Evolutionary conservation across 495 filamentous ascomycete species (phyloP).

Genomic region (Hypoxylon subgilvum): DNA sequence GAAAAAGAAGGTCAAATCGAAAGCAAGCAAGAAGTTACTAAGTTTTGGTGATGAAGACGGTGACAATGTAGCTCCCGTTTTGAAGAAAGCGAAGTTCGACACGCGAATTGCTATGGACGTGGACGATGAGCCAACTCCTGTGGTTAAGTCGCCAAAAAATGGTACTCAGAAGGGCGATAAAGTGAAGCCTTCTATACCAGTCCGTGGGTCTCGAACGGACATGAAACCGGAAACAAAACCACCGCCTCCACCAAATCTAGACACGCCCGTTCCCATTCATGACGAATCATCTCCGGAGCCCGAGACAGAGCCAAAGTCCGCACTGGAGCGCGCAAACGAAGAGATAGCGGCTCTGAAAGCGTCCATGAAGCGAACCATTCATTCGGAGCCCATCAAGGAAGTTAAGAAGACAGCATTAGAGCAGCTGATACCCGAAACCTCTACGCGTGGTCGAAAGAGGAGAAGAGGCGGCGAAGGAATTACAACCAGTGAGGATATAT

Average conservation of each 20-base stretch:
- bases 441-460: slow-evolving; percentile 80
- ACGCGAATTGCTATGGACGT: slow-evolving; percentile 75
- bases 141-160: slow-evolving; percentile 35
- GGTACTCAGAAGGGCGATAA: slow-evolving; percentile 42
- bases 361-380: slow-evolving; percentile 83
- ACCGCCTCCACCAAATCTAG: slow-evolving; percentile 33
- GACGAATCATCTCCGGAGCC: slow-evolving; percentile 54
- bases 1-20: slow-evolving; percentile 73
- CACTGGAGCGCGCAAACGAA: slow-evolving; percentile 82
- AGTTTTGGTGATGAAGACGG: slow-evolving; percentile 91
- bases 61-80: slow-evolving; percentile 66
- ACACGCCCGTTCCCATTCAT: slow-evolving; percentile 19
- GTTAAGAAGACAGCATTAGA: slow-evolving; percentile 67
- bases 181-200: slow-evolving; percentile 39
- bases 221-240: slow-evolving; percentile 22
- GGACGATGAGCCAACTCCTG: slow-evolving; percentile 42
- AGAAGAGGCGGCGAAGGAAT: slow-evolving; percentile 58
- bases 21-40: slow-evolving; percentile 77
- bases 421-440: slow-evolving; percentile 80
- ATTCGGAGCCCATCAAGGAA: slow-evolving; percentile 61
- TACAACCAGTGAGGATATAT: slow-evolving; percentile 60
- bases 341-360: slow-evolving; percentile 90
- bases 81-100: slow-evolving; percentile 93
- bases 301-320: slow-evolving; percentile 63
- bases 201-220: slow-evolving; percentile 27